Percentiles rank a stretch among this genome's conserved stretches.
These are phyloP conservation scores for Dictyophora rubrovolvata DNA, from an alignment of 768 basidiomycete genomes.

Conservation along the genomic window DNA sequence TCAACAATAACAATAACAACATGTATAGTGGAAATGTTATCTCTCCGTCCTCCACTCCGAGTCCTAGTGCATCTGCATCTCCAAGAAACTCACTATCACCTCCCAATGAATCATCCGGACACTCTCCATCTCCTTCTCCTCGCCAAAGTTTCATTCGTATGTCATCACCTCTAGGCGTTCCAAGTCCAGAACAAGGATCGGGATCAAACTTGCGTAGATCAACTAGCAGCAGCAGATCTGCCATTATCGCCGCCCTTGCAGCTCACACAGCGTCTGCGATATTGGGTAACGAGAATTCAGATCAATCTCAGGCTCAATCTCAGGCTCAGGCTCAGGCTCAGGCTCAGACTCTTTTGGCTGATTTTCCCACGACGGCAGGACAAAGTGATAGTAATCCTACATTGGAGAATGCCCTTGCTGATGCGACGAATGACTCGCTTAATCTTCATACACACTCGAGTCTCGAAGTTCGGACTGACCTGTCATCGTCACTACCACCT, in stretches of 20 bases:
- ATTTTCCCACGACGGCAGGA: too few relatives aligned
- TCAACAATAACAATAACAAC: not conserved
- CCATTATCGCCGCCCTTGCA: not conserved
- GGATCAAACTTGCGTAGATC: not conserved
- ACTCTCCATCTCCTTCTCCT: not conserved
- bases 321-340: not conserved
- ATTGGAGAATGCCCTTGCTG: not conserved
- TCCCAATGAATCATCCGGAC: not conserved
- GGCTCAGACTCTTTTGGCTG: not conserved
- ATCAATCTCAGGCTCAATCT: not conserved
- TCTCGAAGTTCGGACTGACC: not conserved
- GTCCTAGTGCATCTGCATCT: not conserved
- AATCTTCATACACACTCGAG: too few relatives aligned
- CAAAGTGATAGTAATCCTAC: too few relatives aligned
- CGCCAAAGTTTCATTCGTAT: not conserved
- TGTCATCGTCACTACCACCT: not conserved
- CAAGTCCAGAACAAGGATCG: not conserved
- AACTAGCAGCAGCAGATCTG: not conserved
- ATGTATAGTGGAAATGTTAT: not conserved
- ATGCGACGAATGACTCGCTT: not conserved
- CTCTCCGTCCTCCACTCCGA: not conserved
- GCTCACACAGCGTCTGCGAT: conserved; percentile 7
- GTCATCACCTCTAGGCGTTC: not conserved
- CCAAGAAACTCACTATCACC: not conserved
- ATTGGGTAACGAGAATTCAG: not conserved